These are phyloP conservation scores for Diaporthe vaccinii DNA, from an alignment of 2,329 filamentous ascomycete species.

Conservation along the genomic window DNA sequence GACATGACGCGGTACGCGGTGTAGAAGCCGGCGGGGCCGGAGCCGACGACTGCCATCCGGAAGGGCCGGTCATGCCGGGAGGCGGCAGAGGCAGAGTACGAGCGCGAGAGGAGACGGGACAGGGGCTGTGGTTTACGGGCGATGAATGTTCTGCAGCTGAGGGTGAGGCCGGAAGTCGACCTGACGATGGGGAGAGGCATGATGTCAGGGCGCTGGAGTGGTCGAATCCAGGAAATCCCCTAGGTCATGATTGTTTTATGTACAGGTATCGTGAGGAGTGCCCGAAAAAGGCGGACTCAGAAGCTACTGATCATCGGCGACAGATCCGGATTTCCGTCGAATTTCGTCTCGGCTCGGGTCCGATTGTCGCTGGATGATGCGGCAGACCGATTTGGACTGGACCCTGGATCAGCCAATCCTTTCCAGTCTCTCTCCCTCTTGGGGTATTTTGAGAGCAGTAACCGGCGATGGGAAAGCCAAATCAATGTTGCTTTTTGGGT, in stretches of 20 bases:
- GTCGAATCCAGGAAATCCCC: not conserved
- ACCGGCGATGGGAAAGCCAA: not conserved
- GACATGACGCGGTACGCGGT: constrained; percentile 88
- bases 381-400: too few species aligned
- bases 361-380: not conserved
- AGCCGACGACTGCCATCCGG: constrained; percentile 90
- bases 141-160: constrained; percentile 4
- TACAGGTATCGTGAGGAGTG: not conserved
- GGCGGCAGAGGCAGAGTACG: constrained; percentile 37
- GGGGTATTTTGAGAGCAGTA: not conserved
- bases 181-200: constrained; percentile 33
- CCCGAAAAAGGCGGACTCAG: not conserved
- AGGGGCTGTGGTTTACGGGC: not conserved
- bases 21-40: constrained; percentile 96
- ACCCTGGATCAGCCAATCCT: not conserved
- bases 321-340: not conserved
- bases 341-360: constrained; percentile 29
- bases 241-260: constrained; percentile 2
- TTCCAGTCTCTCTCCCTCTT: not conserved
- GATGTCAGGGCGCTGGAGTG: constrained; percentile 18
- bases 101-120: constrained; percentile 16
- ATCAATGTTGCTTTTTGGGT: not conserved
- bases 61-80: constrained; percentile 65
- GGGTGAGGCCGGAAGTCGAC: constrained; percentile 11
- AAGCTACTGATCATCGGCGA: constrained; percentile 1